These are phyloP conservation scores for Dictyostelium capitatum DNA, from an alignment of 78 protist species.

Conservation along the genomic window DNA sequence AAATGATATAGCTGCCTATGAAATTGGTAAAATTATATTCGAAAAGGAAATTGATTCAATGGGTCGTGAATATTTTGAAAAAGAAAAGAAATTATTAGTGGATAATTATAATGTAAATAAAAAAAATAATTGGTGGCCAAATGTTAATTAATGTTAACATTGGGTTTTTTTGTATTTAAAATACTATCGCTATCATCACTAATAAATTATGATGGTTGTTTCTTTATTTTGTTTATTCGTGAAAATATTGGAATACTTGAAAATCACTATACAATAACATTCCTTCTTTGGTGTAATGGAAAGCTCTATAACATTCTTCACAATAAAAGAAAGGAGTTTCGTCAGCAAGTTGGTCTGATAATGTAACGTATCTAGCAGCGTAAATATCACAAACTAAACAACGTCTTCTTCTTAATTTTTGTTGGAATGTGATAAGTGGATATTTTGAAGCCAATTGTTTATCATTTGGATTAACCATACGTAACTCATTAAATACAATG, in stretches of 20 bases:
- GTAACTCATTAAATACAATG: not conserved
- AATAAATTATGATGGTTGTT: too few species aligned
- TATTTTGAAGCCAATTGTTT: not conserved
- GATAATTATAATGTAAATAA: too few species aligned
- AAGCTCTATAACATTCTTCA: slow-evolving; percentile 74
- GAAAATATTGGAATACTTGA: slow-evolving; percentile 74
- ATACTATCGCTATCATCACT: too few species aligned
- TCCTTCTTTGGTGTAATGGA: slow-evolving; percentile 74
- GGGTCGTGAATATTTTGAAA: slow-evolving; percentile 4
- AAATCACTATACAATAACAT: slow-evolving; percentile 28
- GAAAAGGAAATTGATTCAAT: slow-evolving; percentile 49
- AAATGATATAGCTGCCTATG: slow-evolving; percentile 7
- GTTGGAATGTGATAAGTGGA: slow-evolving; percentile 34
- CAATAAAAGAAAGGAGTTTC: slow-evolving; percentile 83
- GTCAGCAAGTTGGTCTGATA: slow-evolving; percentile 43
- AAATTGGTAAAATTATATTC: slow-evolving; percentile 25
- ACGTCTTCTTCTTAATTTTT: slow-evolving; percentile 38
- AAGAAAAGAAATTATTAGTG: not conserved
- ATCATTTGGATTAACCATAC: slow-evolving; percentile 40
- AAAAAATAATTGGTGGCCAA: too few species aligned
- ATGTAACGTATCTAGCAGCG: slow-evolving; percentile 78
- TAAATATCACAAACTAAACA: slow-evolving; percentile 82
- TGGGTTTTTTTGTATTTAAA: too few species aligned
- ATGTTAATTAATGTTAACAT: too few species aligned
- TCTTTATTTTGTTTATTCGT: slow-evolving; percentile 39